Base-by-base conservation (phyloP, 495 filamentous ascomycete genomes). In the Podospora bellae-mahoneyi region DNA sequence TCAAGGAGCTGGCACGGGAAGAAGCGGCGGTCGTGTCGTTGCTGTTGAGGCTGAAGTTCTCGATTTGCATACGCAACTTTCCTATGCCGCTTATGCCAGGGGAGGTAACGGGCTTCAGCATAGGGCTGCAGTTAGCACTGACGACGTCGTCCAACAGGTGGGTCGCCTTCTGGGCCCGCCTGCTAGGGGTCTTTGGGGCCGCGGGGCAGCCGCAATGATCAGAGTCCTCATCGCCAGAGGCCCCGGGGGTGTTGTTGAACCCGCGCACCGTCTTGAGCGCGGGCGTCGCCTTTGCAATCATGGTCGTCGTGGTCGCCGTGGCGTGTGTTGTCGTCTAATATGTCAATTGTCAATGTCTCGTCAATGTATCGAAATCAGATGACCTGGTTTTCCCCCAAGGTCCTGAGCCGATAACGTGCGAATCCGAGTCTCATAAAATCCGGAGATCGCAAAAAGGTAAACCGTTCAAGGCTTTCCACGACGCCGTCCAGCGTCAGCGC, bases 151-250 rank as follows among this genome's bases (percentile, higher is more conserved):
- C 74, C 34, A 87, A 71, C 54, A 70, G 64, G 44, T 66, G 68
- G n/a, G 72, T 23, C 61, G 32, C 56, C 62, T 72, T 78, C 57
- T 58, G 55, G 48, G 69, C 64, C 64, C 76, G 70, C 72, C 69
- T 68, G 69, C n/a, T 30, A 65, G 74, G 56, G 69, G 70, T 60
- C 72, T 77, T 76, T 53, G 71, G 73, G 3, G 18, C 13, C 69
- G 78, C 78, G 57, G 76, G 74, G 39, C 78, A 75, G 54, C 69
- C 64, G 72, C 76, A 80, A 69, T 85, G 86, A 75, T 95, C 93
- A 16, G 91, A 93, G 67, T 95, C 93, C 73, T 96, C 93, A 71
- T 93, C 92, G 55, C 86, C 91, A 61, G 92, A 95, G 20, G 86
- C 86, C n/a, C 85, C 80, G n/a, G 92, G 91, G n/a, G 91, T 93